phyloP scores from a whole-genome alignment of 2,329 filamentous ascomycete genomes.

The Apiospora malaysiana region DNA sequence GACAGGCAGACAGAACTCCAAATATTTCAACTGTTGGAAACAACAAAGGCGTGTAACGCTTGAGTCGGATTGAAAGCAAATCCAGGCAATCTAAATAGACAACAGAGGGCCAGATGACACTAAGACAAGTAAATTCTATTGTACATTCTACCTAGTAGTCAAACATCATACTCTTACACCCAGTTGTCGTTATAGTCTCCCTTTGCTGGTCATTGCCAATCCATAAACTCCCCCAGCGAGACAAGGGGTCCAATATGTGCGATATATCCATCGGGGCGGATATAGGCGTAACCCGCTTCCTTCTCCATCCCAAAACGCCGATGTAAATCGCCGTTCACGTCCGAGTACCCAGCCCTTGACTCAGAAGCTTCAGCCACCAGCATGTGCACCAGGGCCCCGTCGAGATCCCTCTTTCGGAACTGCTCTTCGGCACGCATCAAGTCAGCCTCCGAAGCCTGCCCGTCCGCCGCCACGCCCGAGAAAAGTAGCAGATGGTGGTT shows the following conservation, averaged over 20 bases:
- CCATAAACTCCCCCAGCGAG: constrained; percentile 26
- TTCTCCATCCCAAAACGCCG: constrained; percentile 33
- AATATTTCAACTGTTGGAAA: not conserved
- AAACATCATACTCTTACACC: not conserved
- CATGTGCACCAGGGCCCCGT: constrained; percentile 28
- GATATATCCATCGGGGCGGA: constrained; percentile 38
- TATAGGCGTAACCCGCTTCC: constrained; percentile 34
- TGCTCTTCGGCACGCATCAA: constrained; percentile 28
- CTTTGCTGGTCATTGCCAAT: constrained; percentile 17
- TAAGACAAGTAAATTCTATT: no score
- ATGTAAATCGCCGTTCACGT: constrained; percentile 33
- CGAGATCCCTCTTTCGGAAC: constrained; percentile 26
- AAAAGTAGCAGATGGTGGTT: constrained; percentile 37
- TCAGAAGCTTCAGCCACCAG: constrained; percentile 28
- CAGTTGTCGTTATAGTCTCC: not conserved
- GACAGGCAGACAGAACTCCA: no score
- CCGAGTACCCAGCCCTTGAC: constrained; percentile 28
- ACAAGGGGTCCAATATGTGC: constrained; percentile 36
- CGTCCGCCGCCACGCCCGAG: constrained; percentile 29
- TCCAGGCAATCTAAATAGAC: not conserved
- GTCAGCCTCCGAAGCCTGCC: constrained; percentile 25
- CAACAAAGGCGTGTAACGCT: not conserved
- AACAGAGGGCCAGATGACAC: not conserved
- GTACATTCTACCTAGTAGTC: rapidly evolving
- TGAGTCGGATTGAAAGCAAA: not conserved